Evolutionary conservation across 164 flowering plant genomes (phyloP).

Genomic region (Vitis rotundifolia): DNA sequence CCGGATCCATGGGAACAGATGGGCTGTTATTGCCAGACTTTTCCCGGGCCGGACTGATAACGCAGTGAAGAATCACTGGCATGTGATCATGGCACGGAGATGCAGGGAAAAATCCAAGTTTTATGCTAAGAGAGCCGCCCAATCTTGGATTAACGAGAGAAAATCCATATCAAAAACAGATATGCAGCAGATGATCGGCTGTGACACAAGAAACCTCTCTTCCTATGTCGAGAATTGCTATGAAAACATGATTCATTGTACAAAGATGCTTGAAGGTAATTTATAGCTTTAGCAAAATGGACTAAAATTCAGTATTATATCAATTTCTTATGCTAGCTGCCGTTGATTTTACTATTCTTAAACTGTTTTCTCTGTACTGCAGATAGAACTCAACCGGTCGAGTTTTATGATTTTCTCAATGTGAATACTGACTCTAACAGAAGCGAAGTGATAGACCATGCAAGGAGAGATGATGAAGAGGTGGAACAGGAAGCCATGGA

Average conservation of each 20-base stretch:
- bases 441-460: conserved; percentile 51
- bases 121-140: conserved; percentile 37
- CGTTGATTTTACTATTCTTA: no score
- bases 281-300: neutral
- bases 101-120: conserved; percentile 47
- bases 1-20: conserved; percentile 62
- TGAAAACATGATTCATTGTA: neutral
- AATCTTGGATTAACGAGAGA: conserved; percentile 10
- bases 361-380: conserved; percentile 14
- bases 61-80: conserved; percentile 83
- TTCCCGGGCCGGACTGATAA: conserved; percentile 79
- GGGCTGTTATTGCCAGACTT: conserved; percentile 61
- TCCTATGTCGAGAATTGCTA: no score
- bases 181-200: no score
- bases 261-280: conserved; percentile 14
- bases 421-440: conserved; percentile 53
- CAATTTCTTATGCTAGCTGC: no score
- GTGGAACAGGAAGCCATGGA: conserved; percentile 41
- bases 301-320: no score
- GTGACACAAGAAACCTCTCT: no score
- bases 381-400: conserved; percentile 38
- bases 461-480: conserved; percentile 53
- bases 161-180: neutral
- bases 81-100: conserved; percentile 62
- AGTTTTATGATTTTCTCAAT: conserved; percentile 71